A percentile compares a stretch with the other conserved stretches of the same genome.
Evolutionary conservation across 2,329 filamentous ascomycete species (phyloP).

Genomic region (Fusarium vanettenii): DNA sequence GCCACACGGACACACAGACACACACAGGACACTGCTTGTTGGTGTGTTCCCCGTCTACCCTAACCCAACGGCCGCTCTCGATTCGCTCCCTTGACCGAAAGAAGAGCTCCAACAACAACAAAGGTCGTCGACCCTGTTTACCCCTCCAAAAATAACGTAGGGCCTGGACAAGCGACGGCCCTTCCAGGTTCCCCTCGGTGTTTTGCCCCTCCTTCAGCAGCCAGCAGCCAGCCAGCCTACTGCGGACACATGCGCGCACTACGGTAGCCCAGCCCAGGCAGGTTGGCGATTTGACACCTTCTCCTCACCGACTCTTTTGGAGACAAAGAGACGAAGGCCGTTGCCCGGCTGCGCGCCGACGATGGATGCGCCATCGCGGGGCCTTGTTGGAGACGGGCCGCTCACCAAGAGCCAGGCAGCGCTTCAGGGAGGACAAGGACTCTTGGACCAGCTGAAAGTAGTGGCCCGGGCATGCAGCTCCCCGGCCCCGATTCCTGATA

Average conservation of each 20-base stretch:
- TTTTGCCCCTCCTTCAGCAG: constrained; percentile 10
- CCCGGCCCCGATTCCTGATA: constrained; percentile 17
- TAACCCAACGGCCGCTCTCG: constrained; percentile 29
- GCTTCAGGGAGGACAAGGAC: background rate
- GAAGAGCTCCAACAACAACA: constrained; percentile 20
- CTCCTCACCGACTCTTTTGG: constrained; percentile 41
- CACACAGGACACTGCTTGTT: constrained; percentile 8
- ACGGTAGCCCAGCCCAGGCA: constrained; percentile 19
- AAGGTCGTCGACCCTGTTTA: constrained; percentile 28
- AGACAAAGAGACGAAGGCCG: constrained; percentile 26
- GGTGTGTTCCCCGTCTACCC: constrained; percentile 26
- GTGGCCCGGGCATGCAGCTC: constrained; percentile 24
- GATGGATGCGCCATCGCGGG: constrained; percentile 35
- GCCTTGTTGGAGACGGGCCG: constrained; percentile 33
- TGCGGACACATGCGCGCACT: constrained; percentile 28
- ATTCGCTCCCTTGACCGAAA: constrained; percentile 40
- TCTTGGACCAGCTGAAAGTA: constrained; percentile 13
- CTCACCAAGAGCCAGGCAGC: constrained; percentile 6
- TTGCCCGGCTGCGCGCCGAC: constrained; percentile 38
- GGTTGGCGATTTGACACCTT: constrained; percentile 30
- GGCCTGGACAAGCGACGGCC: constrained; percentile 24
- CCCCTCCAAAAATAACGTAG: constrained; percentile 39
- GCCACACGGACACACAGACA: constrained; percentile 5
- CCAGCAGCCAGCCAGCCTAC: constrained; percentile 22
- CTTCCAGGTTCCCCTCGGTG: constrained; percentile 38